Evolutionary conservation across 805 yeast species (phyloP).

Genomic region (Metschnikowia vanudenii): DNA sequence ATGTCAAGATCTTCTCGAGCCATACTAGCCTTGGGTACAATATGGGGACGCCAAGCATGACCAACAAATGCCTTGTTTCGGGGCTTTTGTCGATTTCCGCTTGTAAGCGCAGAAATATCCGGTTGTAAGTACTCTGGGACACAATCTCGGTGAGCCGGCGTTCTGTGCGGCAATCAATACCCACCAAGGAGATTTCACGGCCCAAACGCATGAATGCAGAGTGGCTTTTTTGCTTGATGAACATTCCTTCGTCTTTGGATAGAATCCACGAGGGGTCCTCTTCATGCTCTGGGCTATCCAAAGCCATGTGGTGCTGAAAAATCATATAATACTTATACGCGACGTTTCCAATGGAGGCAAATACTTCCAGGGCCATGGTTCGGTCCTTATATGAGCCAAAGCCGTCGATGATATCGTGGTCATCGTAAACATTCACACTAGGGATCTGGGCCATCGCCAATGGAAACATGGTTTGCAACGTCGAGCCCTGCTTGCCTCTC

Average conservation of each 20-base stretch:
- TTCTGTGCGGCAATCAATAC: constrained; percentile 93
- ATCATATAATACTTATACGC: constrained; percentile 88
- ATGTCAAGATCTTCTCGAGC: constrained; percentile 74
- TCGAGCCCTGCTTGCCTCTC: constrained; percentile 65
- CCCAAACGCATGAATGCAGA: constrained; percentile 77
- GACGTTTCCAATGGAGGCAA: constrained; percentile 66
- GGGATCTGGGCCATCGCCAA: constrained; percentile 82
- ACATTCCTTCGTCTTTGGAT: constrained; percentile 61
- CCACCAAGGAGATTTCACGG: constrained; percentile 64
- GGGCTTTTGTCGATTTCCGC: constrained; percentile 54
- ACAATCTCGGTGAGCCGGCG: constrained; percentile 63
- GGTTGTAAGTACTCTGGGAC: constrained; percentile 52
- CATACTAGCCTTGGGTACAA: constrained; percentile 92
- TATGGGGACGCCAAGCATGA: constrained; percentile 92
- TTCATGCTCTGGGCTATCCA: constrained; percentile 38
- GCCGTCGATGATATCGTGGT: constrained; percentile 96
- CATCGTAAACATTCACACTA: constrained; percentile 82
- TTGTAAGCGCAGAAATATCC: constrained; percentile 57
- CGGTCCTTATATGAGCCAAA: constrained; percentile 81
- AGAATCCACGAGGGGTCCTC: constrained; percentile 60
- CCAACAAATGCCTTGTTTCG: constrained; percentile 69
- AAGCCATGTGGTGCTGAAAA: constrained; percentile 80
- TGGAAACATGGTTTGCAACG: constrained; percentile 68
- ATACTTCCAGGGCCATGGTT: constrained; percentile 72
- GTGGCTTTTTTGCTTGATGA: constrained; percentile 62